phyloP scores from a whole-genome alignment of 805 yeast species.

The Yarrowia phangngaensis region DNA sequence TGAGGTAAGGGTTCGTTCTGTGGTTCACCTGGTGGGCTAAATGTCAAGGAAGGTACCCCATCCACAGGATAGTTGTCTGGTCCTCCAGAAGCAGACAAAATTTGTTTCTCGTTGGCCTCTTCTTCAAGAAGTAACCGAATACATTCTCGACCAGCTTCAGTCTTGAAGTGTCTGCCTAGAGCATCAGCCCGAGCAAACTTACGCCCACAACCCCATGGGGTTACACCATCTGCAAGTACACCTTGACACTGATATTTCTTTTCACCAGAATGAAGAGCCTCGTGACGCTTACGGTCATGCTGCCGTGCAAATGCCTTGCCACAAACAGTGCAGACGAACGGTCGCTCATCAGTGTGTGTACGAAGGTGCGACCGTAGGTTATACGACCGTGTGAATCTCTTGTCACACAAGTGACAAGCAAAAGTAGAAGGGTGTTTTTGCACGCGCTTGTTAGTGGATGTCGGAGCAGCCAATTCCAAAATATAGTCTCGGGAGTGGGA shows the following conservation, averaged over 20 bases:
- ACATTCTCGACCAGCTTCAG: constrained; percentile 71
- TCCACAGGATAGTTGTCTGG: constrained; percentile 23
- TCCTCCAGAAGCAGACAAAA: background rate
- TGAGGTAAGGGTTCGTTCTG: constrained; percentile 15
- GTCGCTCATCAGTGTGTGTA: constrained; percentile 76
- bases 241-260: constrained; percentile 69
- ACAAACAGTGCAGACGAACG: constrained; percentile 62
- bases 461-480: constrained; percentile 61
- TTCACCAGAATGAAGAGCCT: constrained; percentile 67
- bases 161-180: constrained; percentile 66
- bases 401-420: constrained; percentile 78
- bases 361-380: constrained; percentile 86
- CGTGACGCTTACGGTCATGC: constrained; percentile 75
- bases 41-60: constrained; percentile 29
- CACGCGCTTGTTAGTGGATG: constrained; percentile 50
- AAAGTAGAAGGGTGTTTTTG: constrained; percentile 71
- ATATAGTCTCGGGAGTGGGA: constrained; percentile 49
- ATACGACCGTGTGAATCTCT: constrained; percentile 86
- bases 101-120: constrained; percentile 36
- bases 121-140: constrained; percentile 62
- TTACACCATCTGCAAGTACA: constrained; percentile 50
- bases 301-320: constrained; percentile 68
- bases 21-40: constrained; percentile 30
- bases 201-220: constrained; percentile 73
- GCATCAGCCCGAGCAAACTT: constrained; percentile 76